phyloP scores from a whole-genome alignment of 805 yeast species.

The Wickerhamomyces xylosicus region DNA sequence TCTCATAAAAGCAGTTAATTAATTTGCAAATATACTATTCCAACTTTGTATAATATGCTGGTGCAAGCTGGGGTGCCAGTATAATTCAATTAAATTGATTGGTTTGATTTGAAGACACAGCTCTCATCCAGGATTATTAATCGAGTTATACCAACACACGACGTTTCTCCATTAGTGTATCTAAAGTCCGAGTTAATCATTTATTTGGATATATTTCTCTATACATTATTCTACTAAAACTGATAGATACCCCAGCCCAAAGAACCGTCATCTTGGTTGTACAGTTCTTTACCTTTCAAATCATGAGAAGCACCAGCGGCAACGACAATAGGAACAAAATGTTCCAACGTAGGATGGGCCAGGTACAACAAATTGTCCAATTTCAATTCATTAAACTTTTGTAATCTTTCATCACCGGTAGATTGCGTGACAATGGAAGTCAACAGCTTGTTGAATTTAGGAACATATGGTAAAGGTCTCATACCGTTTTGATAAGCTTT shows the following conservation, averaged over 20 bases:
- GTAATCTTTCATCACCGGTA: slow-evolving; percentile 23
- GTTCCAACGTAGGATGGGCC: slow-evolving; percentile 76
- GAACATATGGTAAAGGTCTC: slow-evolving; percentile 34
- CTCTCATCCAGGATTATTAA: too few relatives aligned
- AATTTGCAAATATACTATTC: too few relatives aligned
- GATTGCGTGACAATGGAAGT: slow-evolving; percentile 25
- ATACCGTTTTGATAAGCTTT: slow-evolving; percentile 12
- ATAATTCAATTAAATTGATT: too few relatives aligned
- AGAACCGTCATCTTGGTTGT: slow-evolving; percentile 31
- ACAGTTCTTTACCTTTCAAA: slow-evolving; percentile 33
- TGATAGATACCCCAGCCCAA: slow-evolving; percentile 67
- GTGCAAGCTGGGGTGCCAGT: too few relatives aligned
- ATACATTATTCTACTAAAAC: too few relatives aligned
- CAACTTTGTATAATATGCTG: too few relatives aligned
- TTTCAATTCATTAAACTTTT: slow-evolving; percentile 27
- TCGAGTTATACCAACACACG: too few relatives aligned
- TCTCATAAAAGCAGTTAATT: too few relatives aligned
- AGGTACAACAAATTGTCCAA: slow-evolving; percentile 25
- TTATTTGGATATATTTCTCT: too few relatives aligned
- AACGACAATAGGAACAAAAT: slow-evolving; percentile 57
- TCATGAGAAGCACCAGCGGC: slow-evolving; percentile 41
- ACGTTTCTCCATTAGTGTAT: too few relatives aligned
- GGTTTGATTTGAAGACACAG: too few relatives aligned
- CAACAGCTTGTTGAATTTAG: slow-evolving; percentile 40
- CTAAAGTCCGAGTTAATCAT: too few relatives aligned